Base-by-base conservation (phyloP, 192 early-diverging fungal genomes). In the Bifiguratus adelaidae region DNA sequence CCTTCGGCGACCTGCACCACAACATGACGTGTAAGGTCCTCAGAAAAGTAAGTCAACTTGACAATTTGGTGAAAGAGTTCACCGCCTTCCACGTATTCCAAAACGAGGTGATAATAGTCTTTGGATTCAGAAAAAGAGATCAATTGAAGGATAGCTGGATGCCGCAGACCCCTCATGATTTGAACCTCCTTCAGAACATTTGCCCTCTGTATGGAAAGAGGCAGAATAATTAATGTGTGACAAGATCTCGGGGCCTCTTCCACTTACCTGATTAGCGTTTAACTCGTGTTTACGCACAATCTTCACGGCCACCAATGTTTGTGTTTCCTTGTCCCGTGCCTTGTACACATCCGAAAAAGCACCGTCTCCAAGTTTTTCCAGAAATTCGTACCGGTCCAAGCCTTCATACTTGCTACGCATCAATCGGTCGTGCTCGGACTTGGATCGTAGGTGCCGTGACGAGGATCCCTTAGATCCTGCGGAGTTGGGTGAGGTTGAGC, bases 1-100 rank as follows among this genome's bases (percentile, higher is more conserved):
- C 80, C 88, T 48, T 83, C 67, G 1, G 88, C 89, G 25, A 95
- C 81, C 59, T 95, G 89, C 30, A 75, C 69, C 47, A 91, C 86
- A 42, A 91, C 81, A 53, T 89, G 83, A 3, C 88, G 77, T 5
- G 83, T 61, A 27, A 88, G 56, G 8, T 74, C 63, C 63, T 92
- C 89, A 42, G 82, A 83, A 47, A 90, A 75, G 60, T 86, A 88
- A 8, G 86, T 88, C 43, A 88, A 58, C 51, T 80, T 71, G 16
- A 89, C 82, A 26, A 93, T 80, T 22, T 83, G 78, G 61, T 92
- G 80, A 53, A 90, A 95, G 22, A 95, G 68, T 63, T 95, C 92
- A 56, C 92, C 92, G 41, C 88, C 89, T 15, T 75, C 67, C 27
- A 83, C 82, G 19, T 80, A 70, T 61, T 95, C 92, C 48, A 91